Conservation (phyloP, 2,329 filamentous ascomycete genomes). For the Alternaria atra region DNA sequence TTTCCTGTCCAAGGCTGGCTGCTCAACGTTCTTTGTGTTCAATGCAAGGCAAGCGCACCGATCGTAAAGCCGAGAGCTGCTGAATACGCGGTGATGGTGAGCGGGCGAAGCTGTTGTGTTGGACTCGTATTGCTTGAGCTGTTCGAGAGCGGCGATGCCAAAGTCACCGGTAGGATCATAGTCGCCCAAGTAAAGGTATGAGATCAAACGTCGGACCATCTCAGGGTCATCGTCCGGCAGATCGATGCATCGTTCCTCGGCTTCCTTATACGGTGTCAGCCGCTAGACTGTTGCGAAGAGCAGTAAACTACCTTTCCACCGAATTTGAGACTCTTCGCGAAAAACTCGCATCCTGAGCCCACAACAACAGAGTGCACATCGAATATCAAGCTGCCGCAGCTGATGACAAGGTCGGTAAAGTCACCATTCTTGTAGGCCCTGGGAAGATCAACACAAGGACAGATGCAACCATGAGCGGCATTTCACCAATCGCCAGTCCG, state of each 20-base stretch:
- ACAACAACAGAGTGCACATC: constrained; percentile 27
- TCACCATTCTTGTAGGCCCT: constrained; percentile 24
- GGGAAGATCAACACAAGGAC: not conserved
- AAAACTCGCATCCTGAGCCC: constrained; percentile 25
- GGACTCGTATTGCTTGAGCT: constrained; percentile 9
- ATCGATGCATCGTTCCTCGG: constrained; percentile 17
- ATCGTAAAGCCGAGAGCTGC: not conserved
- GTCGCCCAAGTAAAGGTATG: constrained; percentile 30
- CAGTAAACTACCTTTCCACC: not conserved
- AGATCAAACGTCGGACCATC: constrained; percentile 29
- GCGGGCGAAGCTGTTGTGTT: not conserved
- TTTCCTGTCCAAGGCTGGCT: not conserved
- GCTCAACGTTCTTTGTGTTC: not conserved
- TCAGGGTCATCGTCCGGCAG: constrained; percentile 30
- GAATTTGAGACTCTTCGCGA: constrained; percentile 21
- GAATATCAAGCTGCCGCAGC: constrained; percentile 22
- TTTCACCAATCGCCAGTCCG: not conserved
- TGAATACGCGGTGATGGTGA: constrained; percentile 6
- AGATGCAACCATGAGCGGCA: too few species aligned
- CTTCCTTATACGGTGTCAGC: constrained; percentile 16
- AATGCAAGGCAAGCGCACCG: constrained; percentile 19
- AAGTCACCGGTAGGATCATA: constrained; percentile 23
- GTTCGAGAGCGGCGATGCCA: not conserved
- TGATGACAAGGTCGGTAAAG: constrained; percentile 31
- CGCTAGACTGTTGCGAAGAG: not conserved